Evolutionary conservation across 1,284 basidiomycete genomes (phyloP).

Genomic region (Schizophyllum amplum): DNA sequence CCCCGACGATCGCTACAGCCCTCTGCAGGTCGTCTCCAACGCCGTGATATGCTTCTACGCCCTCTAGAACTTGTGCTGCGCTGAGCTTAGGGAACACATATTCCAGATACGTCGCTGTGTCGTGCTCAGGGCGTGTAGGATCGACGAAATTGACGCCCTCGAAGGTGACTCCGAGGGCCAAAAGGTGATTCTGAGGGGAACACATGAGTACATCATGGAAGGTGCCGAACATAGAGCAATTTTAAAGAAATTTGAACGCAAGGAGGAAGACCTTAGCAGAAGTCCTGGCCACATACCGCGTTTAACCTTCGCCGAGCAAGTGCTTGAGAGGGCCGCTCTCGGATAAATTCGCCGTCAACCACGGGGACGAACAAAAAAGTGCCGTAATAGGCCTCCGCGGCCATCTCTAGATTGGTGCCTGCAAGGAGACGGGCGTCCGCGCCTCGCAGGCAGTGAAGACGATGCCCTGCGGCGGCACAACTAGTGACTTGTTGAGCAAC

Average conservation of each 20-base stretch:
- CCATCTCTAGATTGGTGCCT: constrained; percentile 24
- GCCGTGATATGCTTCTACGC: constrained; percentile 12
- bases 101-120: constrained; percentile 15
- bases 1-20: constrained; percentile 20
- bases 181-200: constrained; percentile 15
- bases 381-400: constrained; percentile 27
- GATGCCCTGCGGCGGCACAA: background rate
- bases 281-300: constrained; percentile 20
- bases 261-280: no score
- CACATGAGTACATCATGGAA: background rate
- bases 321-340: constrained; percentile 22
- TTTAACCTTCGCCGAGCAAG: constrained; percentile 20
- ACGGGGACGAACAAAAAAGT: constrained; percentile 27
- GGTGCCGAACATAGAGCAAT: background rate
- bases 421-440: constrained; percentile 3
- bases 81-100: constrained; percentile 18
- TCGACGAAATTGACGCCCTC: constrained; percentile 26
- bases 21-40: constrained; percentile 15
- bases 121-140: constrained; percentile 9
- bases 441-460: constrained; percentile 1
- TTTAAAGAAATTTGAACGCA: no score
- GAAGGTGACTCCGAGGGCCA: constrained; percentile 20
- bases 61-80: constrained; percentile 9
- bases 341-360: constrained; percentile 26
- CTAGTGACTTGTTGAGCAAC: background rate